Percentiles rank a stretch among this genome's conserved stretches.
These are phyloP conservation scores for Ascochyta rabiei DNA, from an alignment of 2,329 filamentous ascomycete genomes.

Conservation along the genomic window DNA sequence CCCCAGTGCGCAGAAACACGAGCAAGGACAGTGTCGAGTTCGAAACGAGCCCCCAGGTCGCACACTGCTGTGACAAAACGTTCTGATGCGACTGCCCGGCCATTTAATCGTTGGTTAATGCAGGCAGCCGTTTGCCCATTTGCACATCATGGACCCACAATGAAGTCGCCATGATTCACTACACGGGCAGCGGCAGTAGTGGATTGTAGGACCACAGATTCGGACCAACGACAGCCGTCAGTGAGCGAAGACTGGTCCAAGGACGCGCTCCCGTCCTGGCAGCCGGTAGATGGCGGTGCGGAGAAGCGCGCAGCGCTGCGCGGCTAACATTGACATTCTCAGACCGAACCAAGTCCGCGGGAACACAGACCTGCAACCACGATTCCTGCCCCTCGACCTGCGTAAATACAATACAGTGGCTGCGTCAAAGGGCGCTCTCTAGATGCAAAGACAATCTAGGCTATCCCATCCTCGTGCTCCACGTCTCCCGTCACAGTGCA, in stretches of 20 bases:
- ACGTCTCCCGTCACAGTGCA: constrained; percentile 1
- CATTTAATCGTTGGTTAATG: constrained; percentile 6
- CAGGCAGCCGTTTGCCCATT: constrained; percentile 3
- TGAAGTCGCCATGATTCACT: neutral
- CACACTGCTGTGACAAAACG: constrained; percentile 12
- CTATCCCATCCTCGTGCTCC: constrained; percentile 14
- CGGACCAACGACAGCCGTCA: neutral
- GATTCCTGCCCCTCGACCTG: constrained; percentile 8
- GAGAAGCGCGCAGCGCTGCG: constrained; percentile 14
- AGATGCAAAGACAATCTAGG: constrained; percentile 3
- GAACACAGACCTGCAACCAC: constrained; percentile 7
- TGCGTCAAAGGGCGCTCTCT: constrained; percentile 6
- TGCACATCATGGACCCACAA: constrained; percentile 2
- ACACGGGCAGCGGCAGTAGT: neutral
- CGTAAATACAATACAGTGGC: neutral
- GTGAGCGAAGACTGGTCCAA: neutral
- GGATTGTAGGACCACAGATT: neutral
- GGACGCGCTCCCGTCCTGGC: neutral
- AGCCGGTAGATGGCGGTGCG: constrained; percentile 3
- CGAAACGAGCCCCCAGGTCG: constrained; percentile 6
- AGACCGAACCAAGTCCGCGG: constrained; percentile 4
- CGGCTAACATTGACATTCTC: constrained; percentile 1
- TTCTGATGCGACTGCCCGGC: constrained; percentile 6
- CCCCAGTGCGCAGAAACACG: constrained; percentile 7
- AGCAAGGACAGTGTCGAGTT: constrained; percentile 11